phyloP scores from a whole-genome alignment of 306 rosid species.

The Trifolium fragiferum region DNA sequence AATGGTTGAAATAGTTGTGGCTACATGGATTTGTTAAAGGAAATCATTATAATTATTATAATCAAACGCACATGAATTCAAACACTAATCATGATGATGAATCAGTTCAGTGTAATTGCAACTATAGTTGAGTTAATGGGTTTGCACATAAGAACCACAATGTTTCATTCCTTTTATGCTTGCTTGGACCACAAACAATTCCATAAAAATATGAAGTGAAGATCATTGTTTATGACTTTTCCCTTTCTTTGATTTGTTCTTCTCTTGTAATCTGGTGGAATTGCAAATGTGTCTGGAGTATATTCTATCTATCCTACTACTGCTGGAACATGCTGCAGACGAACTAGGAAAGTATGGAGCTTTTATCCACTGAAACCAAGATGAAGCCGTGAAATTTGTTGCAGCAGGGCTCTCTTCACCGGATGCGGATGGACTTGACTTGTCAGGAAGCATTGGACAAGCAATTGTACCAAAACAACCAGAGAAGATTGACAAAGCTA shows the following conservation, averaged over 20 bases:
- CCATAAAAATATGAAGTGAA: slow-evolving; percentile 20
- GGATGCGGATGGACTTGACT: slow-evolving; percentile 68
- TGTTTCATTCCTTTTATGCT: slow-evolving; percentile 38
- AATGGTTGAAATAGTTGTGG: too few relatives aligned
- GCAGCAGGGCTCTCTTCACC: slow-evolving; percentile 71
- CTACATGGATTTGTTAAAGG: too few relatives aligned
- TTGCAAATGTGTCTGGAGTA: slow-evolving; percentile 80
- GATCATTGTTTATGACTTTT: slow-evolving; percentile 63
- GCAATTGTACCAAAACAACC: too few relatives aligned
- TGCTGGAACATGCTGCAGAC: slow-evolving; percentile 62
- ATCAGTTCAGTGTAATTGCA: slow-evolving; percentile 35
- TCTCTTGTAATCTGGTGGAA: slow-evolving; percentile 94
- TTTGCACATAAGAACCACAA: slow-evolving; percentile 47
- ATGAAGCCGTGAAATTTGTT: slow-evolving; percentile 55
- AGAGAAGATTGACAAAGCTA: too few relatives aligned
- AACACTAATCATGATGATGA: slow-evolving; percentile 37
- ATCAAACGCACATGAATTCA: slow-evolving; percentile 29
- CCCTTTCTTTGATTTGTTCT: slow-evolving; percentile 84
- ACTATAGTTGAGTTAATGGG: too few relatives aligned
- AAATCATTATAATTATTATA: slow-evolving; percentile 32
- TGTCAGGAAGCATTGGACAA: too few relatives aligned
- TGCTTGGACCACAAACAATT: slow-evolving; percentile 19
- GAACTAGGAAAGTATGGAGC: slow-evolving; percentile 80
- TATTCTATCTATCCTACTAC: slow-evolving; percentile 85
- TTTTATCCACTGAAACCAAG: slow-evolving; percentile 99